A percentile compares a stretch with the other conserved stretches of the same genome.
These are phyloP conservation scores for Sporothrix inflata DNA, from an alignment of 2,329 filamentous ascomycete species.

Conservation along the genomic window DNA sequence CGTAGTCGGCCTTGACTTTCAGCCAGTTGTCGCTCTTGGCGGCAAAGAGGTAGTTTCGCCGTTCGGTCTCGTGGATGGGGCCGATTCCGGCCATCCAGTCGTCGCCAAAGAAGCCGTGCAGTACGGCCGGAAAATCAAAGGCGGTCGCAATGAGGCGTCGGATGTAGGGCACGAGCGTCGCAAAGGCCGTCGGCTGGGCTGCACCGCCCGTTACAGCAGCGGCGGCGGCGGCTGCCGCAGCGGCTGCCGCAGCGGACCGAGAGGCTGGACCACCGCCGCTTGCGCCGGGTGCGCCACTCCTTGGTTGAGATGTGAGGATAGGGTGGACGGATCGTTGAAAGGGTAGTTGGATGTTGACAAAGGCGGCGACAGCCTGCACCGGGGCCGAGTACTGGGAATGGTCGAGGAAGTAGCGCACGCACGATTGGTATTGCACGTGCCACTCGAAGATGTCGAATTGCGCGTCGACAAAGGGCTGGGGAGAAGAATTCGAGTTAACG, in stretches of 20 bases:
- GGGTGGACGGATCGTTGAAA: slow-evolving; percentile 68
- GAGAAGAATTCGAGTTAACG: slow-evolving; percentile 31
- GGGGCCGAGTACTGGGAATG: slow-evolving; percentile 81
- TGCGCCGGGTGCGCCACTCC: background rate
- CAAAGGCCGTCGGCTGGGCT: slow-evolving; percentile 42
- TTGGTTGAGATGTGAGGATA: slow-evolving; percentile 44
- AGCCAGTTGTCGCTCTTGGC: slow-evolving; percentile 92
- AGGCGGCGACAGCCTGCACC: slow-evolving; percentile 85
- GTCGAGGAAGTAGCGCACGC: slow-evolving; percentile 88
- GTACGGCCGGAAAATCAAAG: slow-evolving; percentile 81
- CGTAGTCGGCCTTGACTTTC: slow-evolving; percentile 86
- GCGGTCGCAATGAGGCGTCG: slow-evolving; percentile 88
- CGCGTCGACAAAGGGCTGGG: slow-evolving; percentile 51
- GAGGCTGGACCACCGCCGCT: background rate
- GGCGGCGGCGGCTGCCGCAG: slow-evolving; percentile 33
- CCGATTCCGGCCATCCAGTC: slow-evolving; percentile 83
- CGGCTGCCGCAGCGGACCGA: slow-evolving; percentile 36
- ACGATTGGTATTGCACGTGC: slow-evolving; percentile 89
- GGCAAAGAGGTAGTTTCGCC: slow-evolving; percentile 92
- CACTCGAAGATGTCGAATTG: slow-evolving; percentile 85
- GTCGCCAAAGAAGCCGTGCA: slow-evolving; percentile 97
- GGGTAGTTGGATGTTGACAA: slow-evolving; percentile 89
- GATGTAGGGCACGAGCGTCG: slow-evolving; percentile 85
- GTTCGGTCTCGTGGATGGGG: slow-evolving; percentile 82
- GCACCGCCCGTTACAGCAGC: slow-evolving; percentile 30